These are phyloP conservation scores for Amanita pallidorosea DNA, from an alignment of 768 basidiomycete species.

Conservation along the genomic window DNA sequence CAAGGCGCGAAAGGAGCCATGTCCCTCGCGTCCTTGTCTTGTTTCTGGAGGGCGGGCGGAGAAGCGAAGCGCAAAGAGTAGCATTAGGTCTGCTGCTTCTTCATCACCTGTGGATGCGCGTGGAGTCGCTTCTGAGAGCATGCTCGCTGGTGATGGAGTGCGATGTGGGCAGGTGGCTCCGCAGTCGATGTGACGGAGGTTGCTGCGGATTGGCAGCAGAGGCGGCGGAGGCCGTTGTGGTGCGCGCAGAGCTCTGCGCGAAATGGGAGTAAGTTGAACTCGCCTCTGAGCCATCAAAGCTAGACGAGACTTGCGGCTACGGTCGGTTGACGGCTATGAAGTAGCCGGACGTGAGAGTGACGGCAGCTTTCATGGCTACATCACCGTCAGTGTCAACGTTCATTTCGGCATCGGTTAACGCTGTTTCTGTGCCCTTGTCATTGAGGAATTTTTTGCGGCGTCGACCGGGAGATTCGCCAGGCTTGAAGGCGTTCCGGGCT, in stretches of 20 bases:
- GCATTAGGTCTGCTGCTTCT: conserved; percentile 80
- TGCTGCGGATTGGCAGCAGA: conserved; percentile 26
- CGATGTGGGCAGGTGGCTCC: conserved; percentile 22
- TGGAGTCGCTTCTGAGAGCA: conserved; percentile 26
- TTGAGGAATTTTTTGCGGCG: conserved; percentile 29
- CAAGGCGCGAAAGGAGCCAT: conserved; percentile 43
- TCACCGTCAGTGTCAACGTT: conserved; percentile 40
- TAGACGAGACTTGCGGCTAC: conserved; percentile 53
- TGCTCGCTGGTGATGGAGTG: conserved; percentile 27
- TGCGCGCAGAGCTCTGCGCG: conserved; percentile 56
- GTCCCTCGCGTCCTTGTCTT: conserved; percentile 42
- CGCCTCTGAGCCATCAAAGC: conserved; percentile 57
- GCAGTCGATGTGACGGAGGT: conserved; percentile 21
- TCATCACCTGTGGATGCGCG: conserved; percentile 52
- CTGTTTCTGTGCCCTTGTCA: conserved; percentile 40
- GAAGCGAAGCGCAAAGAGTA: conserved; percentile 82
- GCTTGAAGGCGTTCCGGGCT: conserved; percentile 20
- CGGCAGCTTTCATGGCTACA: conserved; percentile 76
- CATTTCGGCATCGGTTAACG: conserved; percentile 26
- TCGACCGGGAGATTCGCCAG: conserved; percentile 25
- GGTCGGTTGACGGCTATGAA: conserved; percentile 50
- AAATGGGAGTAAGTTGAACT: conserved; percentile 55
- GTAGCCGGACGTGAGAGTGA: conserved; percentile 64
- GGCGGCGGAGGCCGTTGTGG: conserved; percentile 28
- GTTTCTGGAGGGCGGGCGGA: conserved; percentile 36